Conservation (phyloP, 345 rosid genomes). For the Populus tremula region DNA sequence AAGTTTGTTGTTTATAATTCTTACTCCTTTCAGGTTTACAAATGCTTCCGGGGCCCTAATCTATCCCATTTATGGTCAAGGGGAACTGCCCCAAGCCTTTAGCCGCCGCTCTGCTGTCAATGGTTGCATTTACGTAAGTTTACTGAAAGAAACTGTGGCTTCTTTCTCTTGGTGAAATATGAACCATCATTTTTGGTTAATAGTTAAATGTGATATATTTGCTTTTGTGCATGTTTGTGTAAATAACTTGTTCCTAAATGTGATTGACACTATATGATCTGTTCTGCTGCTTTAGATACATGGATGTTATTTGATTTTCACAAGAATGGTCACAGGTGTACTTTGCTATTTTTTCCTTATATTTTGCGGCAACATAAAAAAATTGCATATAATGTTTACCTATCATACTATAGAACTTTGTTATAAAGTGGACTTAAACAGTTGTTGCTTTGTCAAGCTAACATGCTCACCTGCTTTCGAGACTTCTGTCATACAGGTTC, state of each 20-base stretch:
- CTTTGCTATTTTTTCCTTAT: too few species aligned
- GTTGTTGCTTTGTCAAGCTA: slow-evolving; percentile 8
- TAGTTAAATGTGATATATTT: too few species aligned
- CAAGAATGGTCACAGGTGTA: too few species aligned
- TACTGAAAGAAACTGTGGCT: not conserved
- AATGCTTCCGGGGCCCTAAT: slow-evolving; percentile 72
- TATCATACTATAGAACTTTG: not conserved
- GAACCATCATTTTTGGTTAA: not conserved
- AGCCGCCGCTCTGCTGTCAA: slow-evolving; percentile 94
- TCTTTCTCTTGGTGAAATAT: not conserved
- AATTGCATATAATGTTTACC: not conserved
- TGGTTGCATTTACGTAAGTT: slow-evolving; percentile 79
- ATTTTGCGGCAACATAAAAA: not conserved
- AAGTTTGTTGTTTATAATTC: too few species aligned
- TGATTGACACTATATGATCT: too few species aligned
- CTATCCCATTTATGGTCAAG: slow-evolving; percentile 92
- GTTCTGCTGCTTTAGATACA: too few species aligned
- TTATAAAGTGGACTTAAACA: not conserved
- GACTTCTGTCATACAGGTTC: slow-evolving; percentile 50
- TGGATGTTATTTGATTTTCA: too few species aligned
- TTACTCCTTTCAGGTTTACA: slow-evolving; percentile 47
- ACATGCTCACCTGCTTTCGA: slow-evolving; percentile 12
- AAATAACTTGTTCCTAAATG: too few species aligned
- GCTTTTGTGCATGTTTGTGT: too few species aligned
- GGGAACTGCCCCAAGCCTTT: slow-evolving; percentile 87